Percentiles rank a stretch among this genome's conserved stretches.
These are phyloP conservation scores for Blastocystis hominis DNA, from an alignment of 352 stramenopile species.

Conservation along the genomic window DNA sequence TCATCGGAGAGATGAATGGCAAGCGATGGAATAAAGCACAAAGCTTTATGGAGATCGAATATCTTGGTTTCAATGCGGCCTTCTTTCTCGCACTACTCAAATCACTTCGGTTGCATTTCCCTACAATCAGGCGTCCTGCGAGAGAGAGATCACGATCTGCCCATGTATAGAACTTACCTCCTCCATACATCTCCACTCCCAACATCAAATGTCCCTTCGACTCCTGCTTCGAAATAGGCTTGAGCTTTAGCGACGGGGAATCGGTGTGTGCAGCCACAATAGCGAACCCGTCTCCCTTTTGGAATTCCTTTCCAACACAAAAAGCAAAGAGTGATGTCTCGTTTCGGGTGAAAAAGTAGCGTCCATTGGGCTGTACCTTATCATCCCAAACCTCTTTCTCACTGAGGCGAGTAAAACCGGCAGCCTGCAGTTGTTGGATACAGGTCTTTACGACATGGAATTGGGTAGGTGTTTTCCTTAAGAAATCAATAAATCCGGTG, in stretches of 20 bases:
- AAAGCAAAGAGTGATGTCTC: constrained; percentile 86
- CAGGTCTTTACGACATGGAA: constrained; percentile 53
- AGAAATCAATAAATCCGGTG: constrained; percentile 49
- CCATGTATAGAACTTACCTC: constrained; percentile 94
- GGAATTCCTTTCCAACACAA: constrained; percentile 79
- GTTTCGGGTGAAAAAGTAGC: constrained; percentile 93
- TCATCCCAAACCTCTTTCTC: constrained; percentile 44
- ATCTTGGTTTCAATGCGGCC: constrained; percentile 63
- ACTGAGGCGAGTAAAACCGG: constrained; percentile 42
- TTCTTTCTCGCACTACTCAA: background rate
- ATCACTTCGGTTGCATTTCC: background rate
- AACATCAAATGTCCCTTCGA: constrained; percentile 74
- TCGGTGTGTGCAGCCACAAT: constrained; percentile 92
- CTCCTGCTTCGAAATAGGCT: constrained; percentile 79
- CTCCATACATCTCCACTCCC: constrained; percentile 74
- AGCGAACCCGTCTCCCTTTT: constrained; percentile 81
- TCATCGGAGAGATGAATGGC: constrained; percentile 85
- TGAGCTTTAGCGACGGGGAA: constrained; percentile 84
- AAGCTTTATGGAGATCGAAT: constrained; percentile 81
- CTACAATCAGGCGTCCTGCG: constrained; percentile 80
- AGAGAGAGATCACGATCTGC: constrained; percentile 89
- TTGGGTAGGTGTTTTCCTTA: constrained; percentile 48
- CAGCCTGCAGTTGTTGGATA: background rate
- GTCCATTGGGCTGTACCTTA: constrained; percentile 70
- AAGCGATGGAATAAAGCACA: constrained; percentile 88